Evolutionary conservation across 257 asterid genomes (phyloP).

Genomic region (Ajuga chamaepitys): DNA sequence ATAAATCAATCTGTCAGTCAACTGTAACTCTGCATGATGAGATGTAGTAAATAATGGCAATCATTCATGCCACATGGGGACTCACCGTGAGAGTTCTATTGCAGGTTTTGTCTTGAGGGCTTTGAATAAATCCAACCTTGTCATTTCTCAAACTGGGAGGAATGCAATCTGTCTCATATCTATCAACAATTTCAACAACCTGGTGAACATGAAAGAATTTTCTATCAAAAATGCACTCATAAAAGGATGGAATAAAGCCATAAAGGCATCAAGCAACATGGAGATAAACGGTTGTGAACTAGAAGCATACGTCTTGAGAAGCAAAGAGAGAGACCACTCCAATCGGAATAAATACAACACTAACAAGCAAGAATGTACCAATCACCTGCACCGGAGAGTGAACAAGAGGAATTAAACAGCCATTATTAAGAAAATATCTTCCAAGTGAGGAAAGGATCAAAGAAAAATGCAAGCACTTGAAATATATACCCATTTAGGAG

Average conservation of each 20-base stretch:
- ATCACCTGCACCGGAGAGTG: conserved; percentile 53
- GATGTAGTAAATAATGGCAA: not conserved
- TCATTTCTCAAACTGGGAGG: conserved; percentile 26
- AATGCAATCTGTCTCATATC: conserved; percentile 48
- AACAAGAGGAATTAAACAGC: not conserved
- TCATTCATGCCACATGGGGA: not conserved
- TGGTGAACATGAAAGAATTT: conserved; percentile 8
- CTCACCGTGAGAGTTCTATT: conserved; percentile 43
- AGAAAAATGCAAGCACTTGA: not conserved
- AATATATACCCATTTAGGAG: conserved; percentile 83
- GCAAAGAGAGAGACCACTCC: conserved; percentile 86
- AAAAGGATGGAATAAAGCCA: not conserved
- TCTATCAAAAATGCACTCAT: conserved; percentile 15
- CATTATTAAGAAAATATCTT: not conserved
- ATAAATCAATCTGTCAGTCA: conserved; percentile 14
- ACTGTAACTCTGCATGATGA: not conserved
- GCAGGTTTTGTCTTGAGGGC: conserved; percentile 39
- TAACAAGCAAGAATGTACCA: conserved; percentile 68
- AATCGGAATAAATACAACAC: conserved; percentile 72
- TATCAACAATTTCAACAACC: conserved; percentile 57
- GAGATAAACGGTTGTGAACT: not conserved
- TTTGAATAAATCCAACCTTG: conserved; percentile 42
- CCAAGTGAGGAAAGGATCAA: not conserved
- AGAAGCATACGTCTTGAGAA: conserved; percentile 42
- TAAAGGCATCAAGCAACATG: not conserved